These are phyloP conservation scores for Allium cepa DNA, from an alignment of 106 monocot species.

Conservation along the genomic window DNA sequence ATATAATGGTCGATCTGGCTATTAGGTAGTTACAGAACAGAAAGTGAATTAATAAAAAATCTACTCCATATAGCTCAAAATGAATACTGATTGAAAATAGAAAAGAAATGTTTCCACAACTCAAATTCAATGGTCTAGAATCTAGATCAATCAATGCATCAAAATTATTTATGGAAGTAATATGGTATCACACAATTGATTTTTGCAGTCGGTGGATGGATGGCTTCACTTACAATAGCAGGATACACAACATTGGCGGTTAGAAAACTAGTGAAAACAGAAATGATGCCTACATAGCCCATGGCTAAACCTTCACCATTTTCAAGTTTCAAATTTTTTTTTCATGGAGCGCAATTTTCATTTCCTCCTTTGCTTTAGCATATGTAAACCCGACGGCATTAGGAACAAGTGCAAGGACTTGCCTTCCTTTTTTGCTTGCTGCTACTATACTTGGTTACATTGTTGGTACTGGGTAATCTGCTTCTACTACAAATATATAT, in stretches of 20 bases:
- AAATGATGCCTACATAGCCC: slow-evolving; percentile 79
- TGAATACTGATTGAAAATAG: no score
- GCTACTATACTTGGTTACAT: slow-evolving; percentile 80
- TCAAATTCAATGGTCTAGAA: no score
- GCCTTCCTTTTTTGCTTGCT: slow-evolving; percentile 82
- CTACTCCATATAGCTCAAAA: no score
- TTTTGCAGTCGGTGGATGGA: slow-evolving; percentile 74
- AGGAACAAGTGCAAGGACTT: slow-evolving; percentile 79
- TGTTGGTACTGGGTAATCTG: slow-evolving; percentile 77
- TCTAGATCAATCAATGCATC: no score
- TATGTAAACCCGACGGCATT: slow-evolving; percentile 50
- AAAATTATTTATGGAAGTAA: no score
- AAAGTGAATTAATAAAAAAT: no score
- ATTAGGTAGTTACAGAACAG: no score
- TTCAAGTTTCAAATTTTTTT: slow-evolving; percentile 36
- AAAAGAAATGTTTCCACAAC: no score
- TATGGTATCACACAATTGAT: not conserved
- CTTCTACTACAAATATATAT: slow-evolving; percentile 3
- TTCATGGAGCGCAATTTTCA: slow-evolving; percentile 60
- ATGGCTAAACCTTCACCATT: slow-evolving; percentile 85
- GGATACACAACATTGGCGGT: slow-evolving; percentile 80
- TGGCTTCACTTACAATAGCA: slow-evolving; percentile 83
- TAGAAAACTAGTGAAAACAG: slow-evolving; percentile 77
- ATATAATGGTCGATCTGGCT: no score
- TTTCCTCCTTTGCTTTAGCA: slow-evolving; percentile 61